Evolutionary conservation across 2,329 filamentous ascomycete species (phyloP).

Genomic region (Thielaviopsis punctulata): DNA sequence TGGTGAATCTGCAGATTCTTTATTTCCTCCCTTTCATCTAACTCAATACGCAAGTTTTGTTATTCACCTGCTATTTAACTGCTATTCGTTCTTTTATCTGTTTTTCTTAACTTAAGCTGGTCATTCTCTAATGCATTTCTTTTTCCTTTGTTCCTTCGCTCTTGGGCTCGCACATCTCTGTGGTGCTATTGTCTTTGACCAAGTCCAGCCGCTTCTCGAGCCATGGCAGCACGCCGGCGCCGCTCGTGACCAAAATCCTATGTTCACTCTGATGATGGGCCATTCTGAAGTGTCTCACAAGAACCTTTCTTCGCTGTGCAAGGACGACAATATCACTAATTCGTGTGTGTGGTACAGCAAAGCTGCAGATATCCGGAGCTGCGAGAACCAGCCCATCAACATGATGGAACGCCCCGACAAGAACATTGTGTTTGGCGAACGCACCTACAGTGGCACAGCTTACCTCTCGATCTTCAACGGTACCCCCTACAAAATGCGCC

Average conservation of each 20-base stretch:
- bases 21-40: background rate
- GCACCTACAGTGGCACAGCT: constrained; percentile 3
- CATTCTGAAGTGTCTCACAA: background rate
- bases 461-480: constrained; percentile 8
- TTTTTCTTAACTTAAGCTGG: background rate
- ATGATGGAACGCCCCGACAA: background rate
- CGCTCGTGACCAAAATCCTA: background rate
- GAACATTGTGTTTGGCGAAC: constrained; percentile 5
- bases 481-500: constrained; percentile 7
- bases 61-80: background rate
- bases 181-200: background rate
- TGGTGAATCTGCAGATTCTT: background rate
- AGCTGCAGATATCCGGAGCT: constrained; percentile 1
- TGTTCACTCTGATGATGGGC: constrained; percentile 3
- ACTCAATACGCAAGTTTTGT: background rate
- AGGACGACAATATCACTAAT: background rate
- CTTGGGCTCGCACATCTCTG: background rate
- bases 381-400: constrained; percentile 1
- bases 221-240: background rate
- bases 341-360: constrained; percentile 7
- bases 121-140: background rate
- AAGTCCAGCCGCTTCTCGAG: constrained; percentile 4
- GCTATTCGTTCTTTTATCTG: background rate
- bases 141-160: background rate
- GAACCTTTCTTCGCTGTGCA: background rate